Base-by-base conservation (phyloP, 345 rosid genomes). In the Noccaea caerulescens region DNA sequence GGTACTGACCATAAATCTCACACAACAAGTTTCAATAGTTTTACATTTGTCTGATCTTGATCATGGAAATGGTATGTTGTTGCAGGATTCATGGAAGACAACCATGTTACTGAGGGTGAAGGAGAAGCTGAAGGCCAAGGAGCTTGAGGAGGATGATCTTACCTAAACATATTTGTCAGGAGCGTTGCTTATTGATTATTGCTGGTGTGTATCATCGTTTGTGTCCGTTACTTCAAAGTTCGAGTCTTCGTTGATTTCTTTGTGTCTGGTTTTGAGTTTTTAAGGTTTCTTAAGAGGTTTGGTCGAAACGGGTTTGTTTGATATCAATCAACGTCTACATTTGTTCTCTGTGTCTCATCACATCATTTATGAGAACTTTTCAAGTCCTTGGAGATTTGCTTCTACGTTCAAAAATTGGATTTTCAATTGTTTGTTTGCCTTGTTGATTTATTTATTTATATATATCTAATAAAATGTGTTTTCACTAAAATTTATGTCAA, bases 61-160 rank as follows among this genome's bases (percentile, higher is more conserved):
- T 30, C 42, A 39, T 69, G 66, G 8, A 56, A 55, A 20, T 57
- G 46, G 44, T 63, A 25, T 20, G 3, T 37, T 8, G n/a, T 46
- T 54, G 68, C 72, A 95, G 98, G 99, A 92, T 73, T 73, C 97
- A 4, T 92, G 98, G 97, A 95, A 95, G 89, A 95, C 99, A 9
- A 90, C 96, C 12, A 88, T 92, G 73, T 77, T 95, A 57, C 76
- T 91, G 85, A 84, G 99, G 80, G 98, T 95, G 79, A 95, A 95
- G 82, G 98, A 95, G 72, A 95, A 90, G 88, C 84, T 95, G 71
- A 95, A 95, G 77, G 96, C 94, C 56, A 88, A 84, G 78, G 99
- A 95, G 78, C 49, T 90, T 53, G 99, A 95, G 71, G 99, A 92
- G 77, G 99, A 92, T 72, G 98, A 95, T 74, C 98, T 95, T 58